These are phyloP conservation scores for Elsinoe necatrix DNA, from an alignment of 2,329 filamentous ascomycete species.

Conservation along the genomic window DNA sequence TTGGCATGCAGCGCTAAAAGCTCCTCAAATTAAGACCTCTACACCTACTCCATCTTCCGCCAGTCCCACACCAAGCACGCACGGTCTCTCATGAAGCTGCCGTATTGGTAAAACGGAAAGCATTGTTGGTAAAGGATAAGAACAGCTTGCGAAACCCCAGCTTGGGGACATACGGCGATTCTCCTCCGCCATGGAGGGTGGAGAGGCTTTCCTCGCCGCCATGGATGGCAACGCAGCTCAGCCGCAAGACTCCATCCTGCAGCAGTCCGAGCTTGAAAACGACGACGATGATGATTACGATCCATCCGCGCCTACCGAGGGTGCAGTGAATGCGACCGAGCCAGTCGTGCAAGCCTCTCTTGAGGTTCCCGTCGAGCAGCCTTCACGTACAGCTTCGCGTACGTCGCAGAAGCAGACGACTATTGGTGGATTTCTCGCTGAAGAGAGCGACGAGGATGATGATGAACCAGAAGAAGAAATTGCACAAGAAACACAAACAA, in stretches of 20 bases:
- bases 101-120: too few relatives aligned
- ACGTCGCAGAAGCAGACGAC: conserved; percentile 42
- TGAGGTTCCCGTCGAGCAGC: conserved; percentile 38
- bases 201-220: conserved; percentile 45
- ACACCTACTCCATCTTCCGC: too few relatives aligned
- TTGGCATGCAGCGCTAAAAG: neutral
- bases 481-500: neutral
- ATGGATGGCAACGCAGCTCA: conserved; percentile 36
- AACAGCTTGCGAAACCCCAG: too few relatives aligned
- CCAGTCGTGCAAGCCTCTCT: conserved; percentile 16
- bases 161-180: neutral
- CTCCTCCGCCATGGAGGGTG: conserved; percentile 36
- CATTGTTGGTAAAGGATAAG: too few relatives aligned
- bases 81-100: too few relatives aligned
- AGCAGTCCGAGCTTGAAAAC: conserved; percentile 40
- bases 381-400: conserved; percentile 36
- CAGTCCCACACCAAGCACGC: too few relatives aligned
- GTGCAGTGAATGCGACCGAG: neutral
- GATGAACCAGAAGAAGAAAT: conserved; percentile 28
- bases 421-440: conserved; percentile 54
- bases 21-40: neutral
- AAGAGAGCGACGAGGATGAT: conserved; percentile 53
- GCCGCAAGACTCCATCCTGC: conserved; percentile 29
- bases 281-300: conserved; percentile 36
- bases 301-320: conserved; percentile 13